phyloP scores from a whole-genome alignment of 2,329 filamentous ascomycete species.

The Aspergillus floridensis region DNA sequence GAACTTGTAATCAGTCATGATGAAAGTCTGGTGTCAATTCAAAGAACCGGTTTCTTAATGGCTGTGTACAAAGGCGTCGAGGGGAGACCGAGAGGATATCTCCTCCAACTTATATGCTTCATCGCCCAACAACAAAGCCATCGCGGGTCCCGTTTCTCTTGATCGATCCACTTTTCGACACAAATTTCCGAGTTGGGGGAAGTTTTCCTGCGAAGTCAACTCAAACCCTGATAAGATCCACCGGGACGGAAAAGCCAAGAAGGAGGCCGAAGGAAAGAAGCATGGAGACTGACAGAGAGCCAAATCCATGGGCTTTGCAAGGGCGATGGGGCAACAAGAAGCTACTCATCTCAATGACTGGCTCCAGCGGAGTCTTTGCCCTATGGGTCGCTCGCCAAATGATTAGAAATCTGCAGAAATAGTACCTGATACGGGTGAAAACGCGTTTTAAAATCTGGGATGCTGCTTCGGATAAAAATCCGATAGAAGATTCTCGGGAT shows the following conservation, averaged over 20 bases:
- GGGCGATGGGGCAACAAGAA: not conserved
- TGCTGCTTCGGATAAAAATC: too few relatives aligned
- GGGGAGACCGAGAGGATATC: not conserved
- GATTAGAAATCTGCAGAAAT: not conserved
- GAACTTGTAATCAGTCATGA: constrained; percentile 49
- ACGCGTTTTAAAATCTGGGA: too few relatives aligned
- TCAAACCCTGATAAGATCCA: not conserved
- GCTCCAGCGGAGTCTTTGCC: not conserved
- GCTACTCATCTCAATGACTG: too few relatives aligned
- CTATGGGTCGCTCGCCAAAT: not conserved
- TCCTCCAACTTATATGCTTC: not conserved
- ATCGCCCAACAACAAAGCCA: not conserved
- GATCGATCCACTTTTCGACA: not conserved
- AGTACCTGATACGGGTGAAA: too few relatives aligned
- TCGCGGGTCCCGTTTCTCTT: not conserved
- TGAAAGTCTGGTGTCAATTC: not conserved
- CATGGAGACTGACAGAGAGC: not conserved
- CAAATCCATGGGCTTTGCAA: not conserved
- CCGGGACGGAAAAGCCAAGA: not conserved
- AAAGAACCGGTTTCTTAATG: not conserved
- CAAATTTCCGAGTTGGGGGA: not conserved
- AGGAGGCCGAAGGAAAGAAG: not conserved
- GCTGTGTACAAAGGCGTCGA: not conserved
- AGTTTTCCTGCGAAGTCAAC: not conserved
- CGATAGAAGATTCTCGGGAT: not conserved